Base-by-base conservation (phyloP, 345 rosid genomes). In the Corchorus olitorius region DNA sequence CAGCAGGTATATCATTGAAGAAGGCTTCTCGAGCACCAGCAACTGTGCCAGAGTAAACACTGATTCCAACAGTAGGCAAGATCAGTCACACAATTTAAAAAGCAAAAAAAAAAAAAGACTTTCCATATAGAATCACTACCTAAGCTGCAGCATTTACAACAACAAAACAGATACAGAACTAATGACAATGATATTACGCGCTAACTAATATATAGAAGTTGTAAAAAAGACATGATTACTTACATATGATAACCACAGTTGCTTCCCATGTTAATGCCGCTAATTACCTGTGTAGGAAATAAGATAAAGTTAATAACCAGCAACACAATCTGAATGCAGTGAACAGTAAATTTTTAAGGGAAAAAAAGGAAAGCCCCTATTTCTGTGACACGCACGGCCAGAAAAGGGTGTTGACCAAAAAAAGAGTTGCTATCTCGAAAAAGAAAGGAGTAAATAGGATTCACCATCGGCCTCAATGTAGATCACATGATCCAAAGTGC, bases 21-120 rank as follows among this genome's bases (percentile, higher is more conserved):
- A 92, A 93, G 80, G 97, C 97, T 84, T 95, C 97, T 45, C 97
- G 93, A 83, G 98, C 97, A 19, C 99, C 97, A 13, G 97, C 98
- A 66, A 95, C 97, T n/a, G 99, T 93, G 75, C 98, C 98, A 53
- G 99, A 93, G 81, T 91, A 93, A 75, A 91, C 85, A 5, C 98
- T 93, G 93, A 76, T 52, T 80, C 54, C 74, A 78, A 62, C 74
- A 41, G 69, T 50, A 70, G 63, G 48, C 65, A n/a, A 58, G 27
- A 69, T 63, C 17, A 55, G 66, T 10, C 34, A 54, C 27, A 16
- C 15, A n/a, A 35, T 63, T 14, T 33, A 20, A 0, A 61, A n/a
- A 43, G 46, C n/a, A n/a, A n/a, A n/a, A n/a, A n/a, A n/a, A n/a
- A n/a, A n/a, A n/a, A 59, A 49, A 2, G 17, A 20, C 65, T 34